Conservation (phyloP, 1,139 yeast species). For the Kurtzmaniella natalensis region DNA sequence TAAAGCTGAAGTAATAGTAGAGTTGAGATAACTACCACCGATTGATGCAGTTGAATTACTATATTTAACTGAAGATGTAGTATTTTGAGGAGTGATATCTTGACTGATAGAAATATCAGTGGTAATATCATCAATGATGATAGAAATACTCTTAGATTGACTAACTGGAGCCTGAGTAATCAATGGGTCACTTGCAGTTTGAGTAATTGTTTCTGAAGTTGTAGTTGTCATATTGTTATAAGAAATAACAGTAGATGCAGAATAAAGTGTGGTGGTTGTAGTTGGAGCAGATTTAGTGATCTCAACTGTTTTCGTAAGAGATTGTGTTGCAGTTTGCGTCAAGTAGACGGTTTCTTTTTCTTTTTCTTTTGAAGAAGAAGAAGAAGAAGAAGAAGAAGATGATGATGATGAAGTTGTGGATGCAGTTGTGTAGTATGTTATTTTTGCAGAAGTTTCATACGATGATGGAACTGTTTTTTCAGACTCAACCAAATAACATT, state of each 20-base stretch:
- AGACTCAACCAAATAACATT: slow-evolving; percentile 11
- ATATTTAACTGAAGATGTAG: background rate
- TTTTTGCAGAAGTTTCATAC: slow-evolving; percentile 12
- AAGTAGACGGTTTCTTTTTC: slow-evolving; percentile 9
- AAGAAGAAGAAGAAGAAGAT: slow-evolving; percentile 1
- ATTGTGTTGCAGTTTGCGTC: slow-evolving; percentile 13
- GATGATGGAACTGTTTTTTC: slow-evolving; percentile 11
- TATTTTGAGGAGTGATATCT: background rate
- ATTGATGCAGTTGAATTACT: background rate
- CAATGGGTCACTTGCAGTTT: slow-evolving; percentile 25
- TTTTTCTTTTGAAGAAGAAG: slow-evolving; percentile 1
- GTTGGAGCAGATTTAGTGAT: slow-evolving; percentile 19
- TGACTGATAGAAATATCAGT: slow-evolving; percentile 2
- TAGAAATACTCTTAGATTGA: slow-evolving; percentile 10
- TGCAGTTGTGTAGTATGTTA: slow-evolving; percentile 9
- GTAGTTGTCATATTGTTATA: slow-evolving; percentile 17
- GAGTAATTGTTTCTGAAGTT: slow-evolving; percentile 15
- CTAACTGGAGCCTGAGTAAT: slow-evolving; percentile 19
- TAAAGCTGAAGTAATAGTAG: too few species aligned
- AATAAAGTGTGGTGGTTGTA: slow-evolving; percentile 23
- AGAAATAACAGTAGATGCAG: slow-evolving; percentile 21
- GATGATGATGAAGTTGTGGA: slow-evolving; percentile 2
- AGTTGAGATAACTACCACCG: too few species aligned
- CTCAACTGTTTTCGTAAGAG: slow-evolving; percentile 10
- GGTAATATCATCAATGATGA: slow-evolving; percentile 6